Conservation (phyloP, 169 alveolate species). For the Eimeria necatrix region DNA sequence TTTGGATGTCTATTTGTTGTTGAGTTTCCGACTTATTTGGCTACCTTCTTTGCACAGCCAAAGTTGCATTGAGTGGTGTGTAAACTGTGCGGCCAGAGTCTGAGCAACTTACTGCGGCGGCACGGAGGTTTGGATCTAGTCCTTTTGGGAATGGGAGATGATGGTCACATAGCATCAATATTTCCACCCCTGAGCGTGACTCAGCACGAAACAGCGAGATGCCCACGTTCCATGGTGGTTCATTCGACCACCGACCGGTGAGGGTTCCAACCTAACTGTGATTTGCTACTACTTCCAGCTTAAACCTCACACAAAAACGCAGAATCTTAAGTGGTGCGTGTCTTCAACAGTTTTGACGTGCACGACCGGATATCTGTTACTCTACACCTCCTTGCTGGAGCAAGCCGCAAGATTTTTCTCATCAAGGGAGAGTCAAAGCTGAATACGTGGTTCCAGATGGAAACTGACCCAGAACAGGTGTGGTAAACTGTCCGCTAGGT, state of each 20-base stretch:
- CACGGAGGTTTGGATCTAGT: constrained; percentile 77
- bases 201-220: constrained; percentile 29
- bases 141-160: constrained; percentile 81
- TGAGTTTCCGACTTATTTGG: too few relatives aligned
- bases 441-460: constrained; percentile 83
- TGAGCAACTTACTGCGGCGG: constrained; percentile 72
- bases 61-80: neutral
- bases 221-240: constrained; percentile 58
- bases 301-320: neutral
- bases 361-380: constrained; percentile 86
- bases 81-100: constrained; percentile 24
- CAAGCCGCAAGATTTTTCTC: constrained; percentile 81
- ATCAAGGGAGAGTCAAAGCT: constrained; percentile 84
- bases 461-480: constrained; percentile 42
- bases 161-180: constrained; percentile 80
- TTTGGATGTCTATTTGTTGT: too few relatives aligned
- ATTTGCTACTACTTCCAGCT: neutral
- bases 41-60: neutral
- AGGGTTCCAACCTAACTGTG: neutral
- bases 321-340: neutral
- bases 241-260: constrained; percentile 71
- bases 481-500: neutral
- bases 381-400: constrained; percentile 81
- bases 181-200: constrained; percentile 77
- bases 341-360: constrained; percentile 82